A percentile compares a stretch with the other conserved stretches of the same genome.
phyloP scores from a whole-genome alignment of 2,329 filamentous ascomycete species.

The Fusarium tupiense region DNA sequence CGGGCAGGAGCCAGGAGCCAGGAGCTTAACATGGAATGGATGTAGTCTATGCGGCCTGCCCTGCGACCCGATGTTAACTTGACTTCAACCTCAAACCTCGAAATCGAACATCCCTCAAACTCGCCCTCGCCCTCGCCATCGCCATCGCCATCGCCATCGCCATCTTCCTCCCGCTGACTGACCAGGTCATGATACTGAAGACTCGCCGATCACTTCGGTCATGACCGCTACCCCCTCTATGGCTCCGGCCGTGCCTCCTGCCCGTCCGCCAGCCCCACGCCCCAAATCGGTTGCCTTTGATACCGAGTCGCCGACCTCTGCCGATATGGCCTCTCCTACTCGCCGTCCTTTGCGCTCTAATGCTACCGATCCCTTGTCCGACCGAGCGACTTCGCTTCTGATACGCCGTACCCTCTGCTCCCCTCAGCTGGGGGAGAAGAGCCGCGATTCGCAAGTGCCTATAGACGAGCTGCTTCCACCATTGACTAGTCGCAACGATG shows the following conservation, averaged over 20 bases:
- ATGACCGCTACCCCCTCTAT: constrained; percentile 43
- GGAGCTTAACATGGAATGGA: constrained; percentile 27
- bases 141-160: not conserved
- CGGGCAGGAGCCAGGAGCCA: constrained; percentile 7
- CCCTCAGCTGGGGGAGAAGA: constrained; percentile 71
- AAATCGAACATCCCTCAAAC: not conserved
- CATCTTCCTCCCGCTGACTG: not conserved
- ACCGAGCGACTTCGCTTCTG: constrained; percentile 81
- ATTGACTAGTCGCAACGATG: constrained; percentile 91
- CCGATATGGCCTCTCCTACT: constrained; percentile 27
- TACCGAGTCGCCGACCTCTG: constrained; percentile 38
- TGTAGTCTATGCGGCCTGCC: constrained; percentile 24
- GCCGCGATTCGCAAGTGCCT: constrained; percentile 58
- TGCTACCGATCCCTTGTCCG: constrained; percentile 68
- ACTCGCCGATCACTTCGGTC: constrained; percentile 32
- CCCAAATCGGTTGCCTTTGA: constrained; percentile 38
- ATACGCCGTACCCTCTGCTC: constrained; percentile 86
- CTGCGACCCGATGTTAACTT: constrained; percentile 37
- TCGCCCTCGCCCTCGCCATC: not conserved
- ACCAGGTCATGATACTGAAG: constrained; percentile 42
- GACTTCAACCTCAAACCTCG: constrained; percentile 24
- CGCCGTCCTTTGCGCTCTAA: constrained; percentile 49
- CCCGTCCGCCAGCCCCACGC: constrained; percentile 35
- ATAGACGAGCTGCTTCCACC: constrained; percentile 88
- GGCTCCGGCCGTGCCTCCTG: constrained; percentile 35